Conservation (phyloP, 1,284 basidiomycete species). For the Taiwanofungus camphoratus region DNA sequence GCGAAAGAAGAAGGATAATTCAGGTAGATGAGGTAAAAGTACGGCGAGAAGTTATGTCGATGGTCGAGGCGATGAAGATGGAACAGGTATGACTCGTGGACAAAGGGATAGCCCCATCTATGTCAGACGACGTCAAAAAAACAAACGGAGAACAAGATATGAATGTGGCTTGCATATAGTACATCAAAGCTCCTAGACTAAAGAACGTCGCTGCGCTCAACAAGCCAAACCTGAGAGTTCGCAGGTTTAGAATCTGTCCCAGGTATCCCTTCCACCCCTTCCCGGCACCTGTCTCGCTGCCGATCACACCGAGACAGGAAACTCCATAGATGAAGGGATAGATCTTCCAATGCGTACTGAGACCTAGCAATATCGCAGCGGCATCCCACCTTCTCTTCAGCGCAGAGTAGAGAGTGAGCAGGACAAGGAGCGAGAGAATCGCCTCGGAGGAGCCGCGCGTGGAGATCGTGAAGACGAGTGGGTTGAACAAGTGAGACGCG, state of each 20-base stretch:
- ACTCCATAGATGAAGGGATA: slow-evolving; percentile 91
- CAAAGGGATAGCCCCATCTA: slow-evolving; percentile 92
- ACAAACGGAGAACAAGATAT: slow-evolving; percentile 1
- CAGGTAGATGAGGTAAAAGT: slow-evolving; percentile 94
- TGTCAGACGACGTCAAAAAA: slow-evolving; percentile 6
- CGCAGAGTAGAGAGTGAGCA: slow-evolving; percentile 64
- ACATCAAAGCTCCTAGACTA: slow-evolving; percentile 62
- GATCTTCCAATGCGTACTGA: slow-evolving; percentile 91
- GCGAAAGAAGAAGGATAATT: slow-evolving; percentile 43
- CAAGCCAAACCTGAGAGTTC: slow-evolving; percentile 62
- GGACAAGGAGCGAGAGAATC: slow-evolving; percentile 76
- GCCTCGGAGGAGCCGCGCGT: slow-evolving; percentile 95
- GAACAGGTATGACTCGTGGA: slow-evolving; percentile 92
- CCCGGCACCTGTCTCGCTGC: slow-evolving; percentile 23
- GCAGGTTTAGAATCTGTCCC: slow-evolving; percentile 43
- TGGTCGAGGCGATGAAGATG: slow-evolving; percentile 90
- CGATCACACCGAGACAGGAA: slow-evolving; percentile 66
- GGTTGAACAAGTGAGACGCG: slow-evolving; percentile 80
- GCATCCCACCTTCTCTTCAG: slow-evolving; percentile 48
- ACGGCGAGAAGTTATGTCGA: slow-evolving; percentile 96
- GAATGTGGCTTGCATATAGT: slow-evolving; percentile 62
- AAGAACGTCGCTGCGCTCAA: slow-evolving; percentile 69
- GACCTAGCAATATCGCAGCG: slow-evolving; percentile 69
- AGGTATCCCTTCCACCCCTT: slow-evolving; percentile 29
- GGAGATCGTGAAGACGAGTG: slow-evolving; percentile 92